A percentile compares a stretch with the other conserved stretches of the same genome.
Evolutionary conservation across 768 basidiomycete species (phyloP).

Genomic region (Amylocystis lapponica): DNA sequence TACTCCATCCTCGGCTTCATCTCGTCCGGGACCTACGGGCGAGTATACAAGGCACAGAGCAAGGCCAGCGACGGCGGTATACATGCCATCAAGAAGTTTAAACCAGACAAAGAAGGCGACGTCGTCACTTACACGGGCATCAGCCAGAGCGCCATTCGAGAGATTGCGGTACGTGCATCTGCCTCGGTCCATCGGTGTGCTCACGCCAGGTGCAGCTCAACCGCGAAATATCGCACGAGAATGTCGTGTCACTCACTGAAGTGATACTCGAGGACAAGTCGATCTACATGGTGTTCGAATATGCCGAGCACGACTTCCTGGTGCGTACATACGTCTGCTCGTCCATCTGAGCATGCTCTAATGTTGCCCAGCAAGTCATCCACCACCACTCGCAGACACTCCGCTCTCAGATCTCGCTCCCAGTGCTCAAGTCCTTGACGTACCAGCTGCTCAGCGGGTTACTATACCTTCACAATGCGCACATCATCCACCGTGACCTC

Average conservation of each 20-base stretch:
- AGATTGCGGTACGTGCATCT: constrained; percentile 73
- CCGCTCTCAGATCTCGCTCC: constrained; percentile 63
- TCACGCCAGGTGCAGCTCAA: constrained; percentile 55
- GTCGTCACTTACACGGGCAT: constrained; percentile 94
- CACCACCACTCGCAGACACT: constrained; percentile 94
- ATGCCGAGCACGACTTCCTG: constrained; percentile 97
- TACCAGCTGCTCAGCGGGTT: constrained; percentile 95
- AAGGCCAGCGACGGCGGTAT: constrained; percentile 62
- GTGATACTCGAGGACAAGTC: constrained; percentile 98
- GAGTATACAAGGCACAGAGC: constrained; percentile 96
- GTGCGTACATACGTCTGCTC: constrained; percentile 36
- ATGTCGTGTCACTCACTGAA: constrained; percentile 86
- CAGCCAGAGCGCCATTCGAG: constrained; percentile 94
- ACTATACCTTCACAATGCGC: constrained; percentile 89
- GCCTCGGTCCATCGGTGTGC: not conserved
- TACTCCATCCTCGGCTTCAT: constrained; percentile 96
- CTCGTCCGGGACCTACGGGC: constrained; percentile 95
- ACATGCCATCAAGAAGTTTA: constrained; percentile 99
- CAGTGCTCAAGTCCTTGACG: constrained; percentile 87
- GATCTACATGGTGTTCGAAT: constrained; percentile 99
- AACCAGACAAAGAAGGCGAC: constrained; percentile 99
- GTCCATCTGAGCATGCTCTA: not conserved
- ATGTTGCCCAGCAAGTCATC: constrained; percentile 81
- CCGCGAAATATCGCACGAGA: constrained; percentile 85
- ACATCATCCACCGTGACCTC: constrained; percentile 94